Base-by-base conservation (phyloP, 139 green algal species). In the Diplosphaera chodatii region DNA sequence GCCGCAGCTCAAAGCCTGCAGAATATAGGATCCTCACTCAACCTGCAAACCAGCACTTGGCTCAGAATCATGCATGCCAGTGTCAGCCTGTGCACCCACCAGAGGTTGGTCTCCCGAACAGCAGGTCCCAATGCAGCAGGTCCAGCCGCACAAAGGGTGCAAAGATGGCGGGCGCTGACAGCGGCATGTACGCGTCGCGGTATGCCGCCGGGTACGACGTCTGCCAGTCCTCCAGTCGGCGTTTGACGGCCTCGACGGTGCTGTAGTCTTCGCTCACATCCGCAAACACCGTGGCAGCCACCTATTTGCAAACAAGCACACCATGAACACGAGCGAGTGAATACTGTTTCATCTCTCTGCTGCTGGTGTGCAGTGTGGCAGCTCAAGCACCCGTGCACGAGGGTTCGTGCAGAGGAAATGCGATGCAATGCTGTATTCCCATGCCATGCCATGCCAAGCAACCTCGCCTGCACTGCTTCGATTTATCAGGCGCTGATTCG, bases 81-180 rank as follows among this genome's bases (percentile, higher is more conserved):
- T n/a, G n/a, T n/a, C n/a, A n/a, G n/a, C n/a, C n/a, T n/a, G n/a
- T n/a, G n/a, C 6, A 48, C 37, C 37, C 28, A 48, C 40, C 55
- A 68, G 41, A 37, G 56, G 27, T 21, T 2, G 2, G 4, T 1
- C 31, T 20, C 0, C 32, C 18, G 67, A 80, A 87, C 48, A 98
- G 74, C 27, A 92, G 94, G 28, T 93, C 88, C 94, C 94, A 98
- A 1, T 64, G 67, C 66, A 98, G 81, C 55, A 98, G 86, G 82
- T 98, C 87, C 70, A 96, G 77, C 23, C 93, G 81, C 29, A 97
- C 94, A 79, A 91, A 98, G 31, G 94, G 94, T 40, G 94, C 91
- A 78, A 98, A 93, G 16, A 98, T 83, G 6, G 89, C 87, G 27
- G 94, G 89, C 27, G 83, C 88, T 32, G 75, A 89, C 2, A 92